A percentile compares a stretch with the other conserved stretches of the same genome.
Conservation (phyloP, 2,329 filamentous ascomycete species). For the Pseudofabraea citricarpa region DNA sequence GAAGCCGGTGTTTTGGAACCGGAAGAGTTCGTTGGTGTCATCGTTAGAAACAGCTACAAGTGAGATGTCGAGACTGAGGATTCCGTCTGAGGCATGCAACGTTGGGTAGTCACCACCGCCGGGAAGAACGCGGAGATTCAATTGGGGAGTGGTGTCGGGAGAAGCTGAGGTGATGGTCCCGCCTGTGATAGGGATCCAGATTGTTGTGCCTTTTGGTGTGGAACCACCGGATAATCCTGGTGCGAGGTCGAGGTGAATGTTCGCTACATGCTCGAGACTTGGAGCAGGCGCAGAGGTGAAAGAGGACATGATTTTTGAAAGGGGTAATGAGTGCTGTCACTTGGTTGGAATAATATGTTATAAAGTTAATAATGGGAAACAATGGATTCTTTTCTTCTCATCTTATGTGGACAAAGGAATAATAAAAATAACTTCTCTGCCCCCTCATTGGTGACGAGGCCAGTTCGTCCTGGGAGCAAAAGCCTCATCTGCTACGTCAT, state of each 20-base stretch:
- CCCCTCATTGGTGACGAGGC: no score
- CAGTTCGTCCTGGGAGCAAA: no score
- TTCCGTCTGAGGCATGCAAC: neutral
- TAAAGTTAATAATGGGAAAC: no score
- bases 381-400: no score
- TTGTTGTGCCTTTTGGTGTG: constrained; percentile 1
- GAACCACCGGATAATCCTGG: neutral
- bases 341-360: no score
- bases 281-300: neutral
- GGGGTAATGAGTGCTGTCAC: no score
- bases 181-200: neutral
- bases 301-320: no score
- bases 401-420: no score
- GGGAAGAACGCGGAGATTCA: neutral
- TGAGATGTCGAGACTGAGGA: neutral
- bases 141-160: neutral
- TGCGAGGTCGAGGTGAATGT: neutral
- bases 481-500: no score
- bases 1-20: neutral
- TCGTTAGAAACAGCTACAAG: neutral
- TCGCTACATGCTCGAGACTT: neutral
- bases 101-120: neutral
- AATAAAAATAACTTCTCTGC: no score
- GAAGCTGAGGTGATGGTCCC: neutral
- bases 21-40: neutral